phyloP scores from a whole-genome alignment of 176 grass and related monocot genomes.

The Musa troglodytarum region DNA sequence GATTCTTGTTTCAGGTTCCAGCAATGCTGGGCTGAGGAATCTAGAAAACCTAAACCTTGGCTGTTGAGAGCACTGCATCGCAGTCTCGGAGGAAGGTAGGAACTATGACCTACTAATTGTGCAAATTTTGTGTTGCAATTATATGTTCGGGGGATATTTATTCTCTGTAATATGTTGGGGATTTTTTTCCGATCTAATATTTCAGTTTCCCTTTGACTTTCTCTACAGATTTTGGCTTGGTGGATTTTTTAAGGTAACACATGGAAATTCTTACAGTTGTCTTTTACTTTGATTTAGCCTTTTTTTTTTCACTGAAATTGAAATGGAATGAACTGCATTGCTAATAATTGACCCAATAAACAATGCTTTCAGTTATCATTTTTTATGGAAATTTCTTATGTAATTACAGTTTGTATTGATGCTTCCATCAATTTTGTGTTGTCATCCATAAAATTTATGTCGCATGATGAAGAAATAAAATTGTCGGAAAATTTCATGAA shows the following conservation, averaged over 20 bases:
- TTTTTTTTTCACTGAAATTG: not conserved
- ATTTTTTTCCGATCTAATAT: not conserved
- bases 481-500: not conserved
- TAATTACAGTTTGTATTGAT: no score
- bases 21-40: slow-evolving; percentile 65
- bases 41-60: slow-evolving; percentile 77
- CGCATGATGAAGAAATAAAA: no score
- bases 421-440: no score
- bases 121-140: not conserved
- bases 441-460: no score
- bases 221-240: slow-evolving; percentile 85
- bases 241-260: slow-evolving; percentile 81
- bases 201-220: not conserved
- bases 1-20: slow-evolving; percentile 56
- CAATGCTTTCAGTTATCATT: no score
- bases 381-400: no score
- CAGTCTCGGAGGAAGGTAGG: slow-evolving; percentile 72
- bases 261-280: slow-evolving; percentile 6
- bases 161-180: not conserved
- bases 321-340: not conserved
- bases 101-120: no score
- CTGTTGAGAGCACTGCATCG: slow-evolving; percentile 79
- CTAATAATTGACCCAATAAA: not conserved
- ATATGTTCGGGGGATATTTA: not conserved
- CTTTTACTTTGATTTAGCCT: not conserved